Evolutionary conservation across 2,329 filamentous ascomycete genomes (phyloP), one percentile per base, ranked within the genome.

Genomic region (Emmonsia crescens): DNA sequence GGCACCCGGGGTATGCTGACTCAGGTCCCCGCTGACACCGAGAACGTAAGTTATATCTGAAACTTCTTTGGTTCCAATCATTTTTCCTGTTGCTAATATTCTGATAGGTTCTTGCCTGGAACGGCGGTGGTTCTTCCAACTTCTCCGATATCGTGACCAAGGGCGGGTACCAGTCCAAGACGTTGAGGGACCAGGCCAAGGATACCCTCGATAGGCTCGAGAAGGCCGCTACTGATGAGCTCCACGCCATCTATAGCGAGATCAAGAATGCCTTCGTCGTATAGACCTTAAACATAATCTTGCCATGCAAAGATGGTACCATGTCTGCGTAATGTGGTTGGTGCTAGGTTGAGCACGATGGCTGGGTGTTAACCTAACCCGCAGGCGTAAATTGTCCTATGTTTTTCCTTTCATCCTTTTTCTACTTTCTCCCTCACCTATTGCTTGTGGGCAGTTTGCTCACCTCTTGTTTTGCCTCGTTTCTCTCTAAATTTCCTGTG

Each of bases 111-210:
- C 91, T 99, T 65, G 93, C 93, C 77, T 99, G 92, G 93, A 99
- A 99, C 85, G 94, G 95, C 75, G 95, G 91, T 79, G 94, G 94
- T 73, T 89, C 85, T 74, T 86, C 83, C 80, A 96, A 99, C 88
- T 96, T 89, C 85, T 83, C 84, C 64, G 81, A 89, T 70, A 96
- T 96, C 71, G 77, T 96, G 66, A 79, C 85, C 69, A 81, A 85
- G 69, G 89, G 90, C 71, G 80, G 84, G 71, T 93, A 92, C 81
- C 82, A 83, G 69, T 81, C 73, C 51, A 72, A 76, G 68, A 69
- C 76, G 59, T 68, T 76, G 61, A 40, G 74, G 66, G 68, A 70
- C 52, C 73, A 73, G 65, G 72, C 75, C 60, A 72, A 74, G 62
- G 72, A 73, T 57, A 68, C 82, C 63, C 73, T 78, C 55, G 73